Evolutionary conservation across 2,329 filamentous ascomycete species (phyloP).

Genomic region (Ascochyta rabiei): DNA sequence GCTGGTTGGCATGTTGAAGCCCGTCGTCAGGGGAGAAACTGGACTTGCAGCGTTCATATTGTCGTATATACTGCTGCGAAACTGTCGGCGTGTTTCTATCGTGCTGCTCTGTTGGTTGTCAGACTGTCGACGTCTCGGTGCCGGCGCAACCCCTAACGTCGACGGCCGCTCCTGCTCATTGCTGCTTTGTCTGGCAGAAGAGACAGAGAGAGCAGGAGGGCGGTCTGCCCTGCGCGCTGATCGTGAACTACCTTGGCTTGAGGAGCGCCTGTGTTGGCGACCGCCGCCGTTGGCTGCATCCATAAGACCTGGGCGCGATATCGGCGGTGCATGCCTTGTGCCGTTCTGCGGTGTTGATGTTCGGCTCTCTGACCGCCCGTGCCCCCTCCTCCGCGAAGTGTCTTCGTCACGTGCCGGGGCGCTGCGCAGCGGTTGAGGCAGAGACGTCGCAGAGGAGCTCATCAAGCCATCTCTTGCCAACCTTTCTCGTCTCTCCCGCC

Average conservation of each 20-base stretch:
- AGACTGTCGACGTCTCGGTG: conserved; percentile 46
- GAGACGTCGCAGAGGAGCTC: conserved; percentile 29
- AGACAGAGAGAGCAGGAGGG: conserved; percentile 29
- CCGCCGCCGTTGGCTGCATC: conserved; percentile 47
- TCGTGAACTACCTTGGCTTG: conserved; percentile 54
- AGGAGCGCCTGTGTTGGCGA: conserved; percentile 51
- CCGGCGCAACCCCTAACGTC: conserved; percentile 28
- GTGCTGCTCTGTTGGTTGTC: conserved; percentile 53
- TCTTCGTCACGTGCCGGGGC: conserved; percentile 40
- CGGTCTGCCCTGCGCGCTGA: conserved; percentile 43
- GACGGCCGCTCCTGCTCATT: conserved; percentile 58
- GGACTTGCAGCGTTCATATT: conserved; percentile 34
- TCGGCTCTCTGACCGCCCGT: conserved; percentile 44
- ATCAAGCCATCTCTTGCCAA: conserved; percentile 48
- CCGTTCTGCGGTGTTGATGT: conserved; percentile 41
- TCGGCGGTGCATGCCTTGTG: conserved; percentile 51
- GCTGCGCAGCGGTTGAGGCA: conserved; percentile 35
- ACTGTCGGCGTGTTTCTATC: conserved; percentile 46
- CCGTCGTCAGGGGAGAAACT: conserved; percentile 35
- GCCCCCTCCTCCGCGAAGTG: conserved; percentile 36
- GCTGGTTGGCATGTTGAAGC: conserved; percentile 32
- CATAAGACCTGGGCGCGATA: conserved; percentile 56
- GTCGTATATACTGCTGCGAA: conserved; percentile 36
- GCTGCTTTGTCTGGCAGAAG: conserved; percentile 55
- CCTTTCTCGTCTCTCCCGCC: conserved; percentile 41